phyloP scores from a whole-genome alignment of 139 green algal genomes.

The Ostreobium quekettii region DNA sequence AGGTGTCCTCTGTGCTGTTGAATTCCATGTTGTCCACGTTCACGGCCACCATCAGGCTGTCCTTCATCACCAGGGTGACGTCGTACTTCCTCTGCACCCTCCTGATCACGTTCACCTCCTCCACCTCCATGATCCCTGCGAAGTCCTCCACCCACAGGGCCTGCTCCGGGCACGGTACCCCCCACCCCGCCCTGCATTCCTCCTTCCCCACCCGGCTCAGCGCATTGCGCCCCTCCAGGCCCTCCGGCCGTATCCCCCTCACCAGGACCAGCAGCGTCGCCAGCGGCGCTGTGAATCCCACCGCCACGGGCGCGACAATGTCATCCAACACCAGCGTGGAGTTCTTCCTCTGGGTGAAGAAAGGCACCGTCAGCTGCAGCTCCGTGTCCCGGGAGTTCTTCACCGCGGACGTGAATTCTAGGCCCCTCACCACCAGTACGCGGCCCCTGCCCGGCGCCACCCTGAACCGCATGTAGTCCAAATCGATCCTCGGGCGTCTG shows the following conservation, averaged over 20 bases:
- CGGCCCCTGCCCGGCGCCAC: neutral
- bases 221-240: neutral
- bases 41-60: neutral
- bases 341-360: neutral
- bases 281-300: neutral
- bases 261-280: neutral
- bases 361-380: neutral
- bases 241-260: neutral
- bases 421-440: neutral
- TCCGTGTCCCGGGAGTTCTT: neutral
- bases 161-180: neutral
- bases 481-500: neutral
- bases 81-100: neutral
- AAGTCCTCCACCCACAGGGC: neutral
- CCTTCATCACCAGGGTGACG: too few species aligned
- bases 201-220: neutral
- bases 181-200: neutral
- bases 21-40: neutral
- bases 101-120: neutral
- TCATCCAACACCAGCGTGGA: neutral
- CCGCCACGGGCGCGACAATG: neutral
- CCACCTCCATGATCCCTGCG: neutral
- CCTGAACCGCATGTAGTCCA: neutral
- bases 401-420: constrained; percentile 1
- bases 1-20: neutral